Evolutionary conservation across 257 asterid species (phyloP), one percentile per base, ranked within the genome.

Genomic region (Capsicum rhomboideum): DNA sequence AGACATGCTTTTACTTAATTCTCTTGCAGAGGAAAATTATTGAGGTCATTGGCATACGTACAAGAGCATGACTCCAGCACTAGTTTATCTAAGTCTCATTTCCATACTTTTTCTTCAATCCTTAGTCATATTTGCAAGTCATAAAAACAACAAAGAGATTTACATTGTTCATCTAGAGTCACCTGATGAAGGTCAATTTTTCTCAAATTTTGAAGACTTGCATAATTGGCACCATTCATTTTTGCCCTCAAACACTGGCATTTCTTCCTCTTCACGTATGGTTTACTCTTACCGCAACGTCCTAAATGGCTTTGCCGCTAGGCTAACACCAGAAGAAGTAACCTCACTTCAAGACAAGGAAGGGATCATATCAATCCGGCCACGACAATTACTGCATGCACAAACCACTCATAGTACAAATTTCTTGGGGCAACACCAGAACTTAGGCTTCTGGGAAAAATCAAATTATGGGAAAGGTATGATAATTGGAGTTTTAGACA

Each of bases 401-500:
- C 84, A 84, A 8, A 84, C 89, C 18, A 87, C 89, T 55, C 87
- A 84, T 75, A 68, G 74, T 18, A 84, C 85, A 10, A 40, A 40
- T 8, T 86, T 86, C 49, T 18, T 86, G 8, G 89, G 87, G 49
- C 78, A 80, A 44, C 34, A 80, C 59, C 84, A 37, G 52, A 72
- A 64, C 42, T 11, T 12, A 7, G 84, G 87, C 18, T 7, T 58
- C 26, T 87, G 90, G 90, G 14, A 71, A 6, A 49, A 31, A 64
- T 74, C 86, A 23, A 84, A 84, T 46, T 86, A 83, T 69, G 89
- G 90, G 29, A 58, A 85, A 56, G 89, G 87, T 82, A 82, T 88
- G 80, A 86, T 86, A 14, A 84, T 88, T 31, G 88, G 88, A 16
- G 74, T 86, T 4, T n/a, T 88, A 31, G 91, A 88, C 85, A 78